Base-by-base conservation (phyloP, 495 filamentous ascomycete genomes). In the Podospora sp. region DNA sequence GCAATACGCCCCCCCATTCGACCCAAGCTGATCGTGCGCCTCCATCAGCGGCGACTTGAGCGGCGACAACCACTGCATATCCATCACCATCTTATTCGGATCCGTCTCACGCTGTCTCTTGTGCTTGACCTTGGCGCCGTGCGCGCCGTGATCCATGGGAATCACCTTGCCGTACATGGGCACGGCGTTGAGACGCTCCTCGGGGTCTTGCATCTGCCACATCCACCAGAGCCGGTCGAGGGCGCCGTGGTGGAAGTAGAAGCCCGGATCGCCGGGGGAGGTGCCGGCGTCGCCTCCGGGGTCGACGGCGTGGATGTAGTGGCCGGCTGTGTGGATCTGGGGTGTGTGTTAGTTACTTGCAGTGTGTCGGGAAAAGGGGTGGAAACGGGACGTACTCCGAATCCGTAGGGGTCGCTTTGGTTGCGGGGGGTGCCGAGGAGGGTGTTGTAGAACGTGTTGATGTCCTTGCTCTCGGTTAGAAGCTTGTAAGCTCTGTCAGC, bases 221-320 rank as follows among this genome's bases (percentile, higher is more conserved):
- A 87, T 86, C 83, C 86, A 89, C 81, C 84, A 92, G 4, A 86
- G 57, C 4, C 87, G 85, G 72, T 91, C 89, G 51, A 91, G 78
- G 81, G 84, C 83, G 20, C 76, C 82, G 73, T 91, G 89, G 75
- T 91, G 89, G 25, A 88, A 80, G 73, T 78, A 91, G 78, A 92
- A 92, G n/a, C 77, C 82, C 2, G 89, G 88, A 61, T 91, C 89
- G 20, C 87, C 86, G 6, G 88, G 85, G 7, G 82, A 86, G 11
- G 76, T 79, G 63, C 78, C 88, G 35, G 86, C 70, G 75, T 90
- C 89, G 14, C 68, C 64, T 0, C 82, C 83, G 0, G 85, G 73
- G 83, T 89, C 87, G 26, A 85, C 87, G 24, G 81, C 88, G 69
- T 85, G 83, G 46, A 83, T 75, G 75, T 85, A 87, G 69, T 92